Evolutionary conservation across 176 grass and related monocot species (phyloP).

Genomic region (Carex parvula): DNA sequence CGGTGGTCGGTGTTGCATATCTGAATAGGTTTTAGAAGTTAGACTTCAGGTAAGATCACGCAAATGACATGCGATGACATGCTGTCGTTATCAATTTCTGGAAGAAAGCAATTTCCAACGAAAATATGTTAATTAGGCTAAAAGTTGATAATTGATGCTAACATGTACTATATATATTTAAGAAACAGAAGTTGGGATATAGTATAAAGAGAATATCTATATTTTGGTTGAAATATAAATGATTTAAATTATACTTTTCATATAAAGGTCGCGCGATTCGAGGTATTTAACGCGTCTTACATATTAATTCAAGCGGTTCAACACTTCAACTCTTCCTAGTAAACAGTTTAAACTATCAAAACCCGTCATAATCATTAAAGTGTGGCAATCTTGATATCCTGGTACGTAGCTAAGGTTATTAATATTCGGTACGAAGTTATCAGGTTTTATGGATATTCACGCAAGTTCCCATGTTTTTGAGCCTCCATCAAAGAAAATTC

Average conservation of each 20-base stretch:
- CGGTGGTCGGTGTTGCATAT: no score
- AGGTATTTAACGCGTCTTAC: no score
- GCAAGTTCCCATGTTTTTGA: neutral
- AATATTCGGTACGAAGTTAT: neutral
- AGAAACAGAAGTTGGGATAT: no score
- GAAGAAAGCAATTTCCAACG: neutral
- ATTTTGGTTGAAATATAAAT: no score
- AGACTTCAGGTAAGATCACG: no score
- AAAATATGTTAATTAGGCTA: neutral
- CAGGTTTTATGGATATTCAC: neutral
- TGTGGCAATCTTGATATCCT: neutral
- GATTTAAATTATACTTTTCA: no score
- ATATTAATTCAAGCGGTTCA: neutral
- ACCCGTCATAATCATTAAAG: neutral
- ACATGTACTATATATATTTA: neutral
- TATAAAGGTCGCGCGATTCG: no score
- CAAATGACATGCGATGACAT: no score
- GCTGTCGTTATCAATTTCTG: no score
- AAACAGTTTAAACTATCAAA: neutral
- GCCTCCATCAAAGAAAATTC: neutral
- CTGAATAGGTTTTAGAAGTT: no score
- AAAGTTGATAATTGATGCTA: neutral
- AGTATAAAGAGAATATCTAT: no score
- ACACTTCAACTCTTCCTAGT: neutral
- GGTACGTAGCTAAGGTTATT: neutral